Base-by-base conservation (phyloP, 2,329 filamentous ascomycete species). In the Botrytis sinoallii region DNA sequence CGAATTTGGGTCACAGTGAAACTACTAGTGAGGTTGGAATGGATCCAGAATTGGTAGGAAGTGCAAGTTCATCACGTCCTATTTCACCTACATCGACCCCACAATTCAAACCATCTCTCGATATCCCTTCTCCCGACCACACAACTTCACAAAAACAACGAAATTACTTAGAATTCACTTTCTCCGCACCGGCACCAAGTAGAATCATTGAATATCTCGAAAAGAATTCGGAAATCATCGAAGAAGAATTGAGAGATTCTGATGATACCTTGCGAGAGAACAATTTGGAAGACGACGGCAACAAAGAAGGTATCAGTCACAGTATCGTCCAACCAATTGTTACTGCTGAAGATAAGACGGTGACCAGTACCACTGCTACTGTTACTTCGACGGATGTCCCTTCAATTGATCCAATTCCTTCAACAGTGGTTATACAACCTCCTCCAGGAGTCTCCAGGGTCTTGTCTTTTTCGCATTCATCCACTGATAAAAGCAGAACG, bases 1-100 rank as follows among this genome's bases (percentile, higher is more conserved):
- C 18, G 32, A 32, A 22, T 8, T 68, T 61, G 63, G 20, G 38
- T 35, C 18, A 67, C 18, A 44, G 65, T 16, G 52, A 59, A 67
- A 57, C 22, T 65, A 67, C 71, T 68, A 72, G 71, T 60, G 40
- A 57, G 12, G 25, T 66, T 60, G 71, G 52, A 18, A 52, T 35
- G 10, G 65, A 60, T 69, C 71, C 71, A 60, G 63, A 72, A 46
- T 46, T 72, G 71, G 71, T 67, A 72, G 63, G 64, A 72, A 44
- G 64, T 38, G 44, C 22, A 67, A 38, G n/a, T 38, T 69, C 71
- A 68, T 66, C 61, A 42, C 38, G 60, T 12, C 35, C 70, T 18
- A 48, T 66, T 29, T 67, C 60, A 72, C 38, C 38, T 29, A n/a
- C 70, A 55, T 46, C 9, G 44, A 67, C 70, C 70, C 61, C 44